Conservation (phyloP, 2,329 filamentous ascomycete genomes). For the Pestalotiopsis sp. region DNA sequence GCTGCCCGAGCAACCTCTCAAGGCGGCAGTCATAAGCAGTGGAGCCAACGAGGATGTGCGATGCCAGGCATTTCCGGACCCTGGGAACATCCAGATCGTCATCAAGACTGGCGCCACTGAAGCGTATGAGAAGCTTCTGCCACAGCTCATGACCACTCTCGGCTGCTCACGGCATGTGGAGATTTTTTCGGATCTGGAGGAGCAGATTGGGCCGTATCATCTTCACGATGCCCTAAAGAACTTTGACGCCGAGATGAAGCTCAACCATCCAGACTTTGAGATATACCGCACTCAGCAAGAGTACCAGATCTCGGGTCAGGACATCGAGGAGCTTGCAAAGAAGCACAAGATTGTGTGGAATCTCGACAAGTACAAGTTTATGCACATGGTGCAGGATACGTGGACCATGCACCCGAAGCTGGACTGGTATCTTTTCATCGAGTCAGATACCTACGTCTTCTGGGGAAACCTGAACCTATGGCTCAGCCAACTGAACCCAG, state of each 20-base stretch:
- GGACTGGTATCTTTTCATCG: slow-evolving; percentile 6
- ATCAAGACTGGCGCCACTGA: slow-evolving; percentile 8
- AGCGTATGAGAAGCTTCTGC: slow-evolving; percentile 5
- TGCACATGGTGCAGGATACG: slow-evolving; percentile 6
- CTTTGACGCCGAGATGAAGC: slow-evolving; percentile 3
- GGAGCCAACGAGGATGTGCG: not conserved
- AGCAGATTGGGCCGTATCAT: not conserved
- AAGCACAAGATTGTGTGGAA: slow-evolving; percentile 10
- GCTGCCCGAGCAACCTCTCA: not conserved
- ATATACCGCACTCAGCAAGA: not conserved
- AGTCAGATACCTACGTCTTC: slow-evolving; percentile 5
- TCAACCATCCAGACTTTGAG: slow-evolving; percentile 1
- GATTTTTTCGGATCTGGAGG: slow-evolving; percentile 5
- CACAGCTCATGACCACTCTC: slow-evolving; percentile 1
- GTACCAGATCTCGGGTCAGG: slow-evolving; percentile 1
- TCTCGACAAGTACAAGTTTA: slow-evolving; percentile 6
- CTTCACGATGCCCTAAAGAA: slow-evolving; percentile 5
- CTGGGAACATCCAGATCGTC: not conserved
- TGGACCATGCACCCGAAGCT: not conserved
- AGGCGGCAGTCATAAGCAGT: not conserved
- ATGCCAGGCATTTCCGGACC: slow-evolving; percentile 3
- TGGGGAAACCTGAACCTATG: not conserved
- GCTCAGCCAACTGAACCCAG: not conserved
- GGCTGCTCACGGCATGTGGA: not conserved
- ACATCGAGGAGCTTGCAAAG: not conserved